These are phyloP conservation scores for Evernia prunastri DNA, from an alignment of 495 filamentous ascomycete genomes.

Conservation along the genomic window DNA sequence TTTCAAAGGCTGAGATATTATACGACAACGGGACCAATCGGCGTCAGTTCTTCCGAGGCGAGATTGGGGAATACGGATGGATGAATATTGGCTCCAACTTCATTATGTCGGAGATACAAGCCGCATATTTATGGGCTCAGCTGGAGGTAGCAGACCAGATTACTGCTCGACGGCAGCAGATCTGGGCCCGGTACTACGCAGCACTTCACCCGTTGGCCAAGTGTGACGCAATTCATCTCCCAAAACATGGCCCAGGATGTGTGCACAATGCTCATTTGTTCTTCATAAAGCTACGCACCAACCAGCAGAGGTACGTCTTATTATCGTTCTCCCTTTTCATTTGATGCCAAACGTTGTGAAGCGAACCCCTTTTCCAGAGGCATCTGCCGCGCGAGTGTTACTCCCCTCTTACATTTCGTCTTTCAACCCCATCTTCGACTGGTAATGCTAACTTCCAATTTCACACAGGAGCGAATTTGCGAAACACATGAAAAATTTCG, in stretches of 20 bases:
- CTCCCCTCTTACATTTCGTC: too few species aligned
- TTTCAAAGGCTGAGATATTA: slow-evolving; percentile 20
- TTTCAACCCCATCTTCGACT: too few species aligned
- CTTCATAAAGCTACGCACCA: slow-evolving; percentile 17
- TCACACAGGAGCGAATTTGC: too few species aligned
- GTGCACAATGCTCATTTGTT: slow-evolving; percentile 25
- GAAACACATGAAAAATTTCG: slow-evolving; percentile 8
- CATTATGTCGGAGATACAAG: slow-evolving; percentile 24
- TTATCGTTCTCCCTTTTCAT: too few species aligned
- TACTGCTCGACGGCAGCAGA: slow-evolving; percentile 9
- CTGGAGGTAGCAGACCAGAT: slow-evolving; percentile 24
- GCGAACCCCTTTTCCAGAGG: too few species aligned
- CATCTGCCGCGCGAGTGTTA: too few species aligned
- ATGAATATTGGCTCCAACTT: slow-evolving; percentile 21
- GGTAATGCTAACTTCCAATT: too few species aligned
- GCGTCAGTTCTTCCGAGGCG: slow-evolving; percentile 24
- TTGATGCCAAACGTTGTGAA: too few species aligned
- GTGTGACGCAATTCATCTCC: slow-evolving; percentile 9
- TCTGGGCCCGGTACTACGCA: slow-evolving; percentile 8
- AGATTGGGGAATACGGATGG: slow-evolving; percentile 24
- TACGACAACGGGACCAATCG: slow-evolving; percentile 29
- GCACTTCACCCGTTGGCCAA: slow-evolving; percentile 13
- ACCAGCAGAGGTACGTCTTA: too few species aligned
- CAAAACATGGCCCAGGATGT: neutral
- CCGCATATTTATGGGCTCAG: slow-evolving; percentile 27